These are phyloP conservation scores for Rehmannia glutinosa DNA, from an alignment of 257 asterid genomes.

Conservation along the genomic window DNA sequence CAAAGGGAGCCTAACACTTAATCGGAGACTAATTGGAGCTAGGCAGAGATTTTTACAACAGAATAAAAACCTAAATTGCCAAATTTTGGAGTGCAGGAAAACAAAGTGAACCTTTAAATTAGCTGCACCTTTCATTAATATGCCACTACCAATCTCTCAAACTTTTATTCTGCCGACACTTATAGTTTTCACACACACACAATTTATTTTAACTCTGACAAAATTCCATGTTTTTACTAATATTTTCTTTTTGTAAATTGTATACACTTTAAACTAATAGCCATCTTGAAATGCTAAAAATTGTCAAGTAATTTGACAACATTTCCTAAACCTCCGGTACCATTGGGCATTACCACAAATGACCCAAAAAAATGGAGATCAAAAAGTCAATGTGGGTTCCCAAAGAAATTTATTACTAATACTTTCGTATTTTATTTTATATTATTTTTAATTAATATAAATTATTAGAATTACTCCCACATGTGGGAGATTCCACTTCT, in stretches of 20 bases:
- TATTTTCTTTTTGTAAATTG: too few species aligned
- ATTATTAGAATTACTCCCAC: background rate
- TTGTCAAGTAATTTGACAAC: constrained; percentile 28
- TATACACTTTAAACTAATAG: background rate
- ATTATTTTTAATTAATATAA: background rate
- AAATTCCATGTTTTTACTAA: too few species aligned
- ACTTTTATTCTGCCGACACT: constrained; percentile 26
- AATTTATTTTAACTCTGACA: too few species aligned
- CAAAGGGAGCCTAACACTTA: too few species aligned
- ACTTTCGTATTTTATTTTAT: background rate
- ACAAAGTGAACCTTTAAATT: background rate
- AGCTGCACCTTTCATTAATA: constrained; percentile 5
- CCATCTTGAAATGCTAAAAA: constrained; percentile 23
- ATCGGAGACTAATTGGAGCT: too few species aligned
- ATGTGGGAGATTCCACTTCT: background rate
- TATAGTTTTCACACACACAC: background rate
- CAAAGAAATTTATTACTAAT: constrained; percentile 17
- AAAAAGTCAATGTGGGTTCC: constrained; percentile 27
- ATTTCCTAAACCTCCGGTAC: constrained; percentile 21
- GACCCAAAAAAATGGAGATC: constrained; percentile 17
- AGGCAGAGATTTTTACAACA: too few species aligned
- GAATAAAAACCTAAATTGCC: too few species aligned
- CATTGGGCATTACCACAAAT: constrained; percentile 14
- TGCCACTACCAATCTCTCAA: background rate
- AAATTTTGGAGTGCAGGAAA: background rate